Conservation (phyloP, 1,284 basidiomycete species). For the Golubevia pallescens region DNA sequence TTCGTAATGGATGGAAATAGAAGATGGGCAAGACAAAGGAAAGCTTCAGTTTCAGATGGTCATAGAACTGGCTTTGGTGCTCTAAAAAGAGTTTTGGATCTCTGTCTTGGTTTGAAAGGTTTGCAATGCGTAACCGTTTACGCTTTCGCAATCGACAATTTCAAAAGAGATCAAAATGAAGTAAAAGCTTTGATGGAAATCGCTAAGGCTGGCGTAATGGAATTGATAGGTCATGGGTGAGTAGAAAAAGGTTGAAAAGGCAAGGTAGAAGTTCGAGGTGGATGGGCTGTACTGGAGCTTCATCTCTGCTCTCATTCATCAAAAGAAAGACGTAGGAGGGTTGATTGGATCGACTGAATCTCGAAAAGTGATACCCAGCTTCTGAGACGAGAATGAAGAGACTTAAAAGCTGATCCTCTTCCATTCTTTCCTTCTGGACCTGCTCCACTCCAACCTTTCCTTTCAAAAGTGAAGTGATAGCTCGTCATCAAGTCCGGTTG, state of each 20-base stretch:
- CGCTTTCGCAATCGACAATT: conserved; percentile 97
- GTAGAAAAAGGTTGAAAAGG: conserved; percentile 33
- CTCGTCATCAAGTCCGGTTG: conserved; percentile 78
- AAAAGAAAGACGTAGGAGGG: no score
- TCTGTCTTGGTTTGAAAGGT: conserved; percentile 46
- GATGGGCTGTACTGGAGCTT: no score
- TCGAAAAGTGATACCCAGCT: not conserved
- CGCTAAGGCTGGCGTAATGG: conserved; percentile 79
- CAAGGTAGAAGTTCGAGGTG: no score
- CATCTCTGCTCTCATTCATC: no score
- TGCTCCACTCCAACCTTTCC: no score
- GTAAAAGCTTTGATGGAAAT: conserved; percentile 86
- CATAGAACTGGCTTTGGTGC: conserved; percentile 86
- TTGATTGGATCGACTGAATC: not conserved
- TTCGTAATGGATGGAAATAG: conserved; percentile 99
- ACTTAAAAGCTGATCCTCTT: not conserved
- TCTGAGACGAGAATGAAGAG: no score
- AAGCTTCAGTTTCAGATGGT: conserved; percentile 75
- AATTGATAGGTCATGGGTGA: conserved; percentile 83
- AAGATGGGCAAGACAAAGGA: conserved; percentile 79
- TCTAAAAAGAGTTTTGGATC: conserved; percentile 69
- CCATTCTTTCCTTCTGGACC: not conserved
- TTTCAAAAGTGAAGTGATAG: conserved; percentile 34
- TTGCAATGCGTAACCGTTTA: conserved; percentile 79
- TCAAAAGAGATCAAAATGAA: conserved; percentile 84